These are phyloP conservation scores for Amphichorda felina DNA, from an alignment of 2,329 filamentous ascomycete species.

Conservation along the genomic window DNA sequence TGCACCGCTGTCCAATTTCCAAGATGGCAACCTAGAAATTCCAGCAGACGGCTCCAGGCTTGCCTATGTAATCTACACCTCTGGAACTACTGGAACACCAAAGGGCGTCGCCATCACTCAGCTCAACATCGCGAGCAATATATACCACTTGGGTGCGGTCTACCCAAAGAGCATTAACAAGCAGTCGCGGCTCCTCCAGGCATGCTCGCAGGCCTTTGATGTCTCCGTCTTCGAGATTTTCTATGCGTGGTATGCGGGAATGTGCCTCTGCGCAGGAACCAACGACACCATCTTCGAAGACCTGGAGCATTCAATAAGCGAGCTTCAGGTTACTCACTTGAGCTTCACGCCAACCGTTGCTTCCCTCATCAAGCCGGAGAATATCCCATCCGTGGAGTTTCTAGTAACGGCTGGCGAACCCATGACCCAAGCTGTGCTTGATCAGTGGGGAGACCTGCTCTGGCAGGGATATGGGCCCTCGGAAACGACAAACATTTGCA, in stretches of 20 bases:
- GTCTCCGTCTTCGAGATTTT: slow-evolving; percentile 88
- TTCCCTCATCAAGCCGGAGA: slow-evolving; percentile 54
- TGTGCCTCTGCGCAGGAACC: slow-evolving; percentile 63
- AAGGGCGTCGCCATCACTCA: slow-evolving; percentile 75
- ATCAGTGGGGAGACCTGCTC: slow-evolving; percentile 56
- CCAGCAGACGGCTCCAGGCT: slow-evolving; percentile 33
- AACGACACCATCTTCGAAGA: slow-evolving; percentile 67
- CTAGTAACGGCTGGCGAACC: slow-evolving; percentile 75
- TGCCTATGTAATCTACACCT: slow-evolving; percentile 74
- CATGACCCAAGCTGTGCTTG: slow-evolving; percentile 59
- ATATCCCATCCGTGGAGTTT: slow-evolving; percentile 61
- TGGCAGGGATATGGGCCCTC: slow-evolving; percentile 78
- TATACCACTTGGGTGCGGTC: slow-evolving; percentile 51
- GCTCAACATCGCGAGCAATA: slow-evolving; percentile 62
- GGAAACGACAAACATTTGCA: slow-evolving; percentile 83
- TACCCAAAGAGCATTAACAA: slow-evolving; percentile 42
- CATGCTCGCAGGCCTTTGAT: slow-evolving; percentile 77
- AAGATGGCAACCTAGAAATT: slow-evolving; percentile 22
- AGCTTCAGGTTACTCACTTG: slow-evolving; percentile 60
- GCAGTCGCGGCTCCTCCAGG: slow-evolving; percentile 58
- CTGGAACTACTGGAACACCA: slow-evolving; percentile 68
- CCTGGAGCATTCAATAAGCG: slow-evolving; percentile 54
- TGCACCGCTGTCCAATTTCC: slow-evolving; percentile 13
- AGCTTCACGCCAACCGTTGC: slow-evolving; percentile 82
- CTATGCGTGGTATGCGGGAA: slow-evolving; percentile 67